Base-by-base conservation (phyloP, 2,329 filamentous ascomycete genomes). In the Sporothrix brunneoviolacea region DNA sequence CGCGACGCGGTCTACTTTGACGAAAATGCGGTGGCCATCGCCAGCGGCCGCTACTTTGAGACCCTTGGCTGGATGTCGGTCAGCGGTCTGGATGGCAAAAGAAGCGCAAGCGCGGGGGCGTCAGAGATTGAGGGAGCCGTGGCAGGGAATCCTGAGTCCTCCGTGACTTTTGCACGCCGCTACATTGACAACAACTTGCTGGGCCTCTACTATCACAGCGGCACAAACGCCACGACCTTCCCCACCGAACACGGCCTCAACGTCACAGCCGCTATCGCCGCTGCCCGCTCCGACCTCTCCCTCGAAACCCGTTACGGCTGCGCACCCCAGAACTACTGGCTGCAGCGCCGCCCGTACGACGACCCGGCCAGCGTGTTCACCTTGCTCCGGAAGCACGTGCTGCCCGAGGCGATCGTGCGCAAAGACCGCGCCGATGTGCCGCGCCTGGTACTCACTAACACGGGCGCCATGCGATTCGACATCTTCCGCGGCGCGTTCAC, bases 131-230 rank as follows among this genome's bases (percentile, higher is more conserved):
- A n/a, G n/a, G n/a, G n/a, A n/a, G n/a, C n/a, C n/a, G n/a, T n/a
- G n/a, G n/a, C n/a, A n/a, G n/a, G n/a, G n/a, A n/a, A n/a, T n/a
- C n/a, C n/a, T n/a, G n/a, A n/a, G n/a, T n/a, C n/a, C n/a, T n/a
- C n/a, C n/a, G n/a, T n/a, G 47, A 76, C 72, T 2, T 96, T 95
- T 63, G 76, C 77, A 48, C 80, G 91, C 40, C 79, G 84, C 53
- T 97, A 96, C 67, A 91, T 97, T 54, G 91, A 97, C 68, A 96
- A 91, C 69, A 97, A 97, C 59, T 73, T 96, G 0, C 86, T 82
- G 54, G 93, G 90, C 1, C 76, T 94, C 53, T 78, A 91, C 60
- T 79, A 93, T 60, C 91, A 97, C 64, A 88, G 86, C 3, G 80
- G 80, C 0, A 79, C 86, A 27, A 83, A 91, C 58, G 73, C 77